A percentile compares a stretch with the other conserved stretches of the same genome.
These are phyloP conservation scores for Begonia fuchsioides DNA, from an alignment of 306 rosid genomes.

Conservation along the genomic window DNA sequence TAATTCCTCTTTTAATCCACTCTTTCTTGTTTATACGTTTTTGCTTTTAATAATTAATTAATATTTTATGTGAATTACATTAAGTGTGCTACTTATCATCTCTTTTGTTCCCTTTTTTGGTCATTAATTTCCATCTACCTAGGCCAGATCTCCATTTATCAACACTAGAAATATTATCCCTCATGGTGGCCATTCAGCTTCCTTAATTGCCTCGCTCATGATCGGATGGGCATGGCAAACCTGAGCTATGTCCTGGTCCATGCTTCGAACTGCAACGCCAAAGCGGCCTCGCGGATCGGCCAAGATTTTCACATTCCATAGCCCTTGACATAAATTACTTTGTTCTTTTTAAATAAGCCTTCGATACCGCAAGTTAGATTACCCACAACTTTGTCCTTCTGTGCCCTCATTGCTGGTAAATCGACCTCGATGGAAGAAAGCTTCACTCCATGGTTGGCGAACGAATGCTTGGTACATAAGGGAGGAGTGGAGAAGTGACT, in stretches of 20 bases:
- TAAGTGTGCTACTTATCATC: no score
- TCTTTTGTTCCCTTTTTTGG: no score
- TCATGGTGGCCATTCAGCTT: conserved; percentile 99
- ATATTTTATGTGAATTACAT: no score
- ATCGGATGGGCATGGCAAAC: conserved; percentile 99
- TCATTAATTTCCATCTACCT: no score
- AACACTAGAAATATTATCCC: no score
- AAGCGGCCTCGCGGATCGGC: conserved; percentile 93
- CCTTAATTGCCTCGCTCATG: conserved; percentile 96
- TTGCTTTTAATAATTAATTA: no score
- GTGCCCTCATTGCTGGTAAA: conserved; percentile 87
- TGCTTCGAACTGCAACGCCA: conserved; percentile 84
- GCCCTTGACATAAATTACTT: conserved; percentile 89
- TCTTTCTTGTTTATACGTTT: no score
- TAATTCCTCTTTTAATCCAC: no score
- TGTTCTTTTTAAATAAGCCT: conserved; percentile 94
- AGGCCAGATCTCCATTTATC: no score
- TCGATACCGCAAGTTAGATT: conserved; percentile 84
- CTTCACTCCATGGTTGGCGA: conserved; percentile 73
- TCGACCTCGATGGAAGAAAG: conserved; percentile 72
- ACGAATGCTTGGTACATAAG: conserved; percentile 87
- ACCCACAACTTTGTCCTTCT: conserved; percentile 80
- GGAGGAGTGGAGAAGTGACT: conserved; percentile 96
- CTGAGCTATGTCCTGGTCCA: conserved; percentile 95
- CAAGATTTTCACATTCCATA: conserved; percentile 82